Evolutionary conservation across 192 early-diverging fungal genomes (phyloP), one percentile per base, ranked within the genome.

Genomic region (Coemansia sp.): DNA sequence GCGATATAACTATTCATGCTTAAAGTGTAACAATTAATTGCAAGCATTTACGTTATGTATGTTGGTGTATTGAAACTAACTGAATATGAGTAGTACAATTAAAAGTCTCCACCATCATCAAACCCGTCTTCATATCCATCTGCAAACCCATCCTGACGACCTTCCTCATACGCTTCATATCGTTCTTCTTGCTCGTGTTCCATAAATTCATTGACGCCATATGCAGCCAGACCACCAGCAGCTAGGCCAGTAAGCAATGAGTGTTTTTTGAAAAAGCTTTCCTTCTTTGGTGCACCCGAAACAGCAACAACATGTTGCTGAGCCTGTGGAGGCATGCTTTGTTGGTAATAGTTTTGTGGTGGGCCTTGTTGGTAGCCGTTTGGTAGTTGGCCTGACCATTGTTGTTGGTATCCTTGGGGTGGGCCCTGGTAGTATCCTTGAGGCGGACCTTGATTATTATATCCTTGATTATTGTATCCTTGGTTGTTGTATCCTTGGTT

Each of bases 181-280:
- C 65, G 40, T 54, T 74, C 64, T 23, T 74, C 61, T 0, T 67
- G 58, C 28, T 70, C 61, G 28, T 80, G 77, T 6, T 80, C 72
- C 36, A 48, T 49, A 25, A 74, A 64, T 60, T 74, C 72, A 9
- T 62, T 53, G 23, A 64, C 56, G 18, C 61, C 68, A 26, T 47
- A 71, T 9, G 58, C 64, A 11, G 67, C 77, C 46, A 70, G 56
- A 11, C 68, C 77, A 26, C 71, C 71, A 4, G 61, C 71, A 18
- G 61, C 67, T 5, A 70, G 48, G 15, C 68, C 77, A 6, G 66
- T 48, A 5, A 71, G 17, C 57, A 80, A 28, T 34, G 61, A 56
- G 37, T 70, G 48, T 58, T 66, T 70, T 56, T 58, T 74, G 12
- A 64, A 55, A 25, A 66, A 70, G 63, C 60, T 37, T 66, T 78